Conservation (phyloP, 257 asterid species). For the Craterostigma plantagineum region DNA sequence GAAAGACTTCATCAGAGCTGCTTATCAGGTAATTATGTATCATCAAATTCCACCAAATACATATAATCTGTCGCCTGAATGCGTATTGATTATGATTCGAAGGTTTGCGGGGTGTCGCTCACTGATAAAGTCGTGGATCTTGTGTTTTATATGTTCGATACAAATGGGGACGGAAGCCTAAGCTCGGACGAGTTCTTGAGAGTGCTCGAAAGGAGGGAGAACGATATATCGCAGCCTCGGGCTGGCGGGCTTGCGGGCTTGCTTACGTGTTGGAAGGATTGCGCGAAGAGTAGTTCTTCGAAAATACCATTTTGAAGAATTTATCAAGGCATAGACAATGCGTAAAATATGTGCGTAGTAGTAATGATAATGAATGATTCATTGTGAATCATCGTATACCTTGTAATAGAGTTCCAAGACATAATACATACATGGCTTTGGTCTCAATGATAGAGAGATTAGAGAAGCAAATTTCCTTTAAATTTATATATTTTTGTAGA, state of each 20-base stretch:
- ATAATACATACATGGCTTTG: no score
- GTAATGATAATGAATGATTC: no score
- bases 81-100: constrained; percentile 1
- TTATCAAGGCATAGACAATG: no score
- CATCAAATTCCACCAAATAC: no score
- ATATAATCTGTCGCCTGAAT: constrained; percentile 5
- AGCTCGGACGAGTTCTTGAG: constrained; percentile 72
- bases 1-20: constrained; percentile 66
- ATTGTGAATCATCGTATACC: no score
- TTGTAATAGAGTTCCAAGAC: no score
- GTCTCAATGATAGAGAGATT: no score
- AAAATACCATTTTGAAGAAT: no score
- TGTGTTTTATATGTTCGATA: constrained; percentile 57
- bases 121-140: constrained; percentile 46
- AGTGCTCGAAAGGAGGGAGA: constrained; percentile 48
- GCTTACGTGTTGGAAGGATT: constrained; percentile 42
- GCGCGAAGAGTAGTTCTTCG: constrained; percentile 23
- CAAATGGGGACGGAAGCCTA: constrained; percentile 52
- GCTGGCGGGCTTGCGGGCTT: constrained; percentile 31
- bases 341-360: no score
- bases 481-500: no score
- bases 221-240: constrained; percentile 21
- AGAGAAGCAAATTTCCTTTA: no score
- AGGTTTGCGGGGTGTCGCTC: constrained; percentile 79
- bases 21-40: constrained; percentile 42